Evolutionary conservation across 2,329 filamentous ascomycete genomes (phyloP), one percentile per base, ranked within the genome.

Genomic region (Nigrospora sphaerica): DNA sequence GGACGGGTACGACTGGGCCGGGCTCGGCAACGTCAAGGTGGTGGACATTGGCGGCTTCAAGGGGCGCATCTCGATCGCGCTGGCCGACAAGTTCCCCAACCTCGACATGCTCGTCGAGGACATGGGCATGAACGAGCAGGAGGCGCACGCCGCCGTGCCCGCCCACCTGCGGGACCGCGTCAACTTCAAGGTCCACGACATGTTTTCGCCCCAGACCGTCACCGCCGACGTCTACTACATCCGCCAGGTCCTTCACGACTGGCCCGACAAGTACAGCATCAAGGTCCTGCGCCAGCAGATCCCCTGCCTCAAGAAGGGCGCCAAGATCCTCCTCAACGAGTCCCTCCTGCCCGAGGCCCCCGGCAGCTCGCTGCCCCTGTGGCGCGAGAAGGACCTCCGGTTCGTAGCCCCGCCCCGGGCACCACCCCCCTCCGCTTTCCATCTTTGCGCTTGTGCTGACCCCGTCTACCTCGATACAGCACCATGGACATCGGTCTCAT

Each of bases 191-290:
- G 46, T 41, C 3, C 55, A 59, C 39, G 54, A 58, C 35, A 43
- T 58, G 1, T 54, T 58, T 32, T 39, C 40, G 11, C 39, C 51
- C n/a, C 56, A 58, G 41, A 33, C 44, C 0, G 39, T 50, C 12
- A 37, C 49, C 6, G 71, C 65, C 2, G 64, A 67, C 34, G 58
- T 70, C 38, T 73, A 69, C 52, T 56, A 71, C 41, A 57, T 74
- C 48, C 68, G 70, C 18, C 60, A 62, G 54, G 68, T 74, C 38
- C 54, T 74, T 9, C 71, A 74, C 52, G 69, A 72, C 56, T 74
- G 70, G 67, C 59, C 69, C 0, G 67, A 73, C 32, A 58, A 60
- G 18, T 58, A 65, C 41, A 53, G 53, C 1, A 46, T 58, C 12
- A 50, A 50, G 3, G 67, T 69, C 11, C 54, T 62, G 16, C 58